phyloP scores from a whole-genome alignment of 2,329 filamentous ascomycete species.

The Fusarium circinatum region DNA sequence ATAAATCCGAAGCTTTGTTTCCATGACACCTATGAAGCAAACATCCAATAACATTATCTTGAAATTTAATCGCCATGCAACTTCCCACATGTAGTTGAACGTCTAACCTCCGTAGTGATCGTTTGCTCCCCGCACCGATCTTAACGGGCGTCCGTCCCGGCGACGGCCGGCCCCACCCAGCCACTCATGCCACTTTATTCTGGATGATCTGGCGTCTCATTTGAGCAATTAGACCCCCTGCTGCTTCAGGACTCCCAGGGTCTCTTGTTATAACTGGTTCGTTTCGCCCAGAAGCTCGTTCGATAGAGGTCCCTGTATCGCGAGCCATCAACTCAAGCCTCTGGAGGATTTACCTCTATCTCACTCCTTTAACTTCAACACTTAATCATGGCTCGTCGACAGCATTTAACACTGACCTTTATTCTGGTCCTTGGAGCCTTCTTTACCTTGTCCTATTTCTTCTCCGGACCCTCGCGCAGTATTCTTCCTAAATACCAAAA shows the following conservation, averaged over 20 bases:
- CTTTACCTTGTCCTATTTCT: constrained; percentile 67
- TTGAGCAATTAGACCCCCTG: constrained; percentile 12
- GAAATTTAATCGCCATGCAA: not conserved
- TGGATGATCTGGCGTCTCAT: constrained; percentile 3
- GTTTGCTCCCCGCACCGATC: constrained; percentile 12
- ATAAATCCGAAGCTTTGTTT: not conserved
- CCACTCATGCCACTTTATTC: constrained; percentile 33
- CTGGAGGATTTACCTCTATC: constrained; percentile 39
- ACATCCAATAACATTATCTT: not conserved
- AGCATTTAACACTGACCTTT: constrained; percentile 64
- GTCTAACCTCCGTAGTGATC: not conserved
- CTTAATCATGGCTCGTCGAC: constrained; percentile 60
- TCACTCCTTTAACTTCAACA: constrained; percentile 28
- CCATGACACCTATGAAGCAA: not conserved
- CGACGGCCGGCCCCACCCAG: constrained; percentile 37
- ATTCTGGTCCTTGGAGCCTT: constrained; percentile 66
- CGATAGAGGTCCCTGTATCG: constrained; percentile 35
- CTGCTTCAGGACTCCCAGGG: constrained; percentile 28
- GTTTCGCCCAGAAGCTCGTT: constrained; percentile 29
- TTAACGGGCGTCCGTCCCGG: constrained; percentile 23
- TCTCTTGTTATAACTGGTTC: constrained; percentile 31
- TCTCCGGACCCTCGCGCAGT: constrained; percentile 57
- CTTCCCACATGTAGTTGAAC: not conserved
- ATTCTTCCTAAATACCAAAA: constrained; percentile 33
- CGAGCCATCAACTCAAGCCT: constrained; percentile 33